Evolutionary conservation across 352 stramenopile species (phyloP).

Genomic region (Phytophthora quininea): DNA sequence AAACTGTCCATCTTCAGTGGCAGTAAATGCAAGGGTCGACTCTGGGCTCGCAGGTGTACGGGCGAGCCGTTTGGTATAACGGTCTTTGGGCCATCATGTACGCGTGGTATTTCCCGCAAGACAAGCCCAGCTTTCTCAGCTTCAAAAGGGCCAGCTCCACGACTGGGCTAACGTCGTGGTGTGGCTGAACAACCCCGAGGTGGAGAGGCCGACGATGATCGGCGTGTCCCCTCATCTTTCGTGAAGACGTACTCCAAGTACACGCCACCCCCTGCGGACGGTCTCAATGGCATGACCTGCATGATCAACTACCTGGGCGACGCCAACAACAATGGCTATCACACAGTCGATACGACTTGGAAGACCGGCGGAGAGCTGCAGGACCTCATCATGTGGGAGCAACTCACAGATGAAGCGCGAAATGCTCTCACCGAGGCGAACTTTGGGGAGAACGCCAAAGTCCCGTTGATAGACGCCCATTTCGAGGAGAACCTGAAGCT

Average conservation of each 20-base stretch:
- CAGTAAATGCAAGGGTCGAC: not conserved
- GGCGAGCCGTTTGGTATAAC: not conserved
- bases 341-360: slow-evolving; percentile 14
- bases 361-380: not conserved
- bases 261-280: slow-evolving; percentile 2
- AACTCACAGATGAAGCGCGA: not conserved
- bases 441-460: slow-evolving; percentile 12
- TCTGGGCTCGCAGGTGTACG: not conserved
- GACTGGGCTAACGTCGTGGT: not conserved
- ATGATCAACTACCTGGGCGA: slow-evolving; percentile 7
- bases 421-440: not conserved
- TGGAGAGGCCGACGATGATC: not conserved
- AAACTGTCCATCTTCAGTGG: not conserved
- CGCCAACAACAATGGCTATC: slow-evolving; percentile 2
- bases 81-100: not conserved
- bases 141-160: not conserved
- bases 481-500: slow-evolving; percentile 17
- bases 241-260: not conserved
- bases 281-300: slow-evolving; percentile 7
- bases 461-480: slow-evolving; percentile 26
- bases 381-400: not conserved
- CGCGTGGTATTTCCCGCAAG: not conserved
- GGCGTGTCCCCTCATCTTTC: not conserved
- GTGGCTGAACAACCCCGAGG: not conserved
- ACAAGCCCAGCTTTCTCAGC: no score